Conservation (phyloP, 805 yeast species). For the Metschnikowia lochheadii region DNA sequence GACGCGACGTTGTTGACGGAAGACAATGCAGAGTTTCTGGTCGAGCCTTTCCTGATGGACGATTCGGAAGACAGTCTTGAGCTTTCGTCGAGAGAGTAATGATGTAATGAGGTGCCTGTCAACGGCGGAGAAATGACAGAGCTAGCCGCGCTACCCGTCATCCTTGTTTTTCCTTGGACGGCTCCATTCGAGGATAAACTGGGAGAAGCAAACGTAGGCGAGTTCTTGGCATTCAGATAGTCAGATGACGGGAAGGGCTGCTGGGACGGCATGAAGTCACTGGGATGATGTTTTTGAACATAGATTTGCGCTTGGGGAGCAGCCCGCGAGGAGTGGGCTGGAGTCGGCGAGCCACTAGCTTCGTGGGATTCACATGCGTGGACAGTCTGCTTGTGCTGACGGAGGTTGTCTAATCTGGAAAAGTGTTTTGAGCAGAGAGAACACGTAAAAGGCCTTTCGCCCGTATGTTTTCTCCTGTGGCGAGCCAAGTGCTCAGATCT, state of each 20-base stretch:
- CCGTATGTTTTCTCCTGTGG: constrained; percentile 90
- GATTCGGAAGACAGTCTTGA: neutral
- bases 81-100: neutral
- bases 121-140: constrained; percentile 1
- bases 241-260: neutral
- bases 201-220: constrained; percentile 1
- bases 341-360: constrained; percentile 2
- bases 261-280: neutral
- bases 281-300: neutral
- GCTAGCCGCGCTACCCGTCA: neutral
- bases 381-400: constrained; percentile 85
- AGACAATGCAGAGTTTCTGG: constrained; percentile 1
- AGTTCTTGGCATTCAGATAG: neutral
- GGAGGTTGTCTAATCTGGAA: constrained; percentile 78
- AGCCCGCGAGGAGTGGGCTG: neutral
- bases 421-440: constrained; percentile 76
- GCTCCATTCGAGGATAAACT: neutral
- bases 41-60: neutral
- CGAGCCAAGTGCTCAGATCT: constrained; percentile 90
- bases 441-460: constrained; percentile 89
- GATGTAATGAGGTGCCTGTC: constrained; percentile 1
- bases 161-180: neutral
- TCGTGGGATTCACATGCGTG: constrained; percentile 39
- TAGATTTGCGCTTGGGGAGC: constrained; percentile 1
- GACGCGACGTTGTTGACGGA: constrained; percentile 1